These are phyloP conservation scores for Albugo laibachii DNA, from an alignment of 352 stramenopile genomes.

Conservation along the genomic window DNA sequence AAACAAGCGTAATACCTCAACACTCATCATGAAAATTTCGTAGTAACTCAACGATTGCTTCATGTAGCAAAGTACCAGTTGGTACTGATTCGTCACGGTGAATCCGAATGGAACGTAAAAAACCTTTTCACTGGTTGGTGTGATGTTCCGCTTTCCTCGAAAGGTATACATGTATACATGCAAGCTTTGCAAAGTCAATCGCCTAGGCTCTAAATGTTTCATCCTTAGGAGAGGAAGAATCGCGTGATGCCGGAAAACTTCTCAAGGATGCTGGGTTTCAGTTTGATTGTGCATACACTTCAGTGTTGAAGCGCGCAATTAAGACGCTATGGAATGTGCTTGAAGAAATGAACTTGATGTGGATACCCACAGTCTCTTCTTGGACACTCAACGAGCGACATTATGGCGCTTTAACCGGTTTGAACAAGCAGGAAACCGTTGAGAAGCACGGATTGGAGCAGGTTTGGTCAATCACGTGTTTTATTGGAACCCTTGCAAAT, in stretches of 20 bases:
- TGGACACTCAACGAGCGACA: constrained; percentile 97
- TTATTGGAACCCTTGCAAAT: constrained; percentile 18
- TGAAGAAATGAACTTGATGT: constrained; percentile 94
- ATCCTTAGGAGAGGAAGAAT: constrained; percentile 67
- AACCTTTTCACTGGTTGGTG: constrained; percentile 99
- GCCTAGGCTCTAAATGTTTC: too few relatives aligned
- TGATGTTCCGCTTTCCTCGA: constrained; percentile 86
- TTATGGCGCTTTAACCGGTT: constrained; percentile 94
- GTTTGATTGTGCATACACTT: constrained; percentile 92
- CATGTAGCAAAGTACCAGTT: constrained; percentile 68
- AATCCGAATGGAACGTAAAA: constrained; percentile 95
- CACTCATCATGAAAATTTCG: too few relatives aligned
- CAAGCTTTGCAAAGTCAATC: not conserved
- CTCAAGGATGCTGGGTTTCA: constrained; percentile 84
- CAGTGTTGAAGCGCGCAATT: constrained; percentile 93
- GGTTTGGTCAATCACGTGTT: constrained; percentile 15
- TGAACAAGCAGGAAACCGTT: constrained; percentile 98
- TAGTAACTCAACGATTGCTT: not conserved
- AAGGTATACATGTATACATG: constrained; percentile 10
- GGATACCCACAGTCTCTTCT: constrained; percentile 86
- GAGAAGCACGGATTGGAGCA: constrained; percentile 97
- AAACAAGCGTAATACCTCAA: too few relatives aligned
- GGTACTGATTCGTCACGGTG: constrained; percentile 87
- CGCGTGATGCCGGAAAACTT: constrained; percentile 86
- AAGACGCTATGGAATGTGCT: constrained; percentile 94